Evolutionary conservation across 2,329 filamentous ascomycete genomes (phyloP).

Genomic region (Teratosphaeria destructans): DNA sequence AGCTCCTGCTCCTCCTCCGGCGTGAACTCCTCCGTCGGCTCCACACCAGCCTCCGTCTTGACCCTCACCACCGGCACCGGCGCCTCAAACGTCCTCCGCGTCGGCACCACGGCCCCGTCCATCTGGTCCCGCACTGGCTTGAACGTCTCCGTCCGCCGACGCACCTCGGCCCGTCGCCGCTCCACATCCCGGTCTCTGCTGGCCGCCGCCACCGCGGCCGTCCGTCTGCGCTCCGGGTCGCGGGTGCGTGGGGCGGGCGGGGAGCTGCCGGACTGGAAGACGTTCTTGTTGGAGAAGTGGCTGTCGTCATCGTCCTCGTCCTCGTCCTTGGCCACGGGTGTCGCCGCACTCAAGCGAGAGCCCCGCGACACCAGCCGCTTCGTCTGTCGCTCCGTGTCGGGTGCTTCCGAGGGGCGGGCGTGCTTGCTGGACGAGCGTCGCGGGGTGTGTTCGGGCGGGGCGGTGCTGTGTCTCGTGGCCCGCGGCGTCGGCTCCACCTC

Average conservation of each 20-base stretch:
- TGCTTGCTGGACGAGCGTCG: conserved; percentile 35
- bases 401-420: conserved; percentile 33
- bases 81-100: conserved; percentile 50
- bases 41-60: conserved; percentile 39
- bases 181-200: conserved; percentile 28
- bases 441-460: conserved; percentile 22
- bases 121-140: conserved; percentile 39
- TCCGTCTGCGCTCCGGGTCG: conserved; percentile 53
- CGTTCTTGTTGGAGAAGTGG: conserved; percentile 81
- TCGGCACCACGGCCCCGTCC: conserved; percentile 43
- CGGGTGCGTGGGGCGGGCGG: conserved; percentile 33
- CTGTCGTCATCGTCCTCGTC: conserved; percentile 38
- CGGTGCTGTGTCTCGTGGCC: conserved; percentile 21
- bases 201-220: conserved; percentile 34
- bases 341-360: conserved; percentile 15
- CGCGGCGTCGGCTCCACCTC: conserved; percentile 22
- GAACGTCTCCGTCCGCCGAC: conserved; percentile 34
- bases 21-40: conserved; percentile 84
- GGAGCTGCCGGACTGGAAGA: conserved; percentile 54
- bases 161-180: conserved; percentile 29
- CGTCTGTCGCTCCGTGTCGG: conserved; percentile 28
- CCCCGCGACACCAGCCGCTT: conserved; percentile 22
- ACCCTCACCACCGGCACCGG: conserved; percentile 41
- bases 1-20: conserved; percentile 77
- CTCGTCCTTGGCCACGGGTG: conserved; percentile 18